phyloP scores from a whole-genome alignment of 139 green algal species.

The Chlamydomonas incerta region DNA sequence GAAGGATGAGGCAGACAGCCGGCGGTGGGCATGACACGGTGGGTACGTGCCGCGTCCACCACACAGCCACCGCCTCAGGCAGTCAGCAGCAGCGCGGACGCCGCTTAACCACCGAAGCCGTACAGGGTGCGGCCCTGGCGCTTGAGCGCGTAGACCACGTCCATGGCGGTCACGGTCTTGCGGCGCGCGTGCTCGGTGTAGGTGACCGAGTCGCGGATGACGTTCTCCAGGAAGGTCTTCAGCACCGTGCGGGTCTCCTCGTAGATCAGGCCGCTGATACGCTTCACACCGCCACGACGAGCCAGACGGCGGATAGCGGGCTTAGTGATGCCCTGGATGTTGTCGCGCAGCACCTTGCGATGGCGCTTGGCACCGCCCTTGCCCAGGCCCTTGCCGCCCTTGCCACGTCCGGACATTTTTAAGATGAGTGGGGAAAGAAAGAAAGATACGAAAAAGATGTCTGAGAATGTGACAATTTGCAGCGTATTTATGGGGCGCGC shows the following conservation, averaged over 20 bases:
- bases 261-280: slow-evolving; percentile 92
- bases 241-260: slow-evolving; percentile 90
- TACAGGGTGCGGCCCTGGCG: slow-evolving; percentile 48
- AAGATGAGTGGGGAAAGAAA: no score
- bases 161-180: slow-evolving; percentile 97
- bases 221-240: slow-evolving; percentile 94
- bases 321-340: slow-evolving; percentile 97
- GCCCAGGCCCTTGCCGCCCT: slow-evolving; percentile 93
- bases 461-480: no score
- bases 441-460: no score
- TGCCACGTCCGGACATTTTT: slow-evolving; percentile 63
- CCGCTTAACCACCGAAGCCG: slow-evolving; percentile 42
- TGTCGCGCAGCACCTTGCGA: slow-evolving; percentile 91
- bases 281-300: slow-evolving; percentile 84
- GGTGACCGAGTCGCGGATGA: slow-evolving; percentile 94
- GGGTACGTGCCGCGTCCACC: no score
- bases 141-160: slow-evolving; percentile 94
- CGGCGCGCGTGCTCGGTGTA: slow-evolving; percentile 97
- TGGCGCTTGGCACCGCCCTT: slow-evolving; percentile 92
- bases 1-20: no score
- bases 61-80: no score
- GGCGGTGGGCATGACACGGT: no score
- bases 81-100: no score
- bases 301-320: slow-evolving; percentile 88
- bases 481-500: no score